Evolutionary conservation across 2,329 filamentous ascomycete species (phyloP).

Genomic region (Rachicladosporium sp.): DNA sequence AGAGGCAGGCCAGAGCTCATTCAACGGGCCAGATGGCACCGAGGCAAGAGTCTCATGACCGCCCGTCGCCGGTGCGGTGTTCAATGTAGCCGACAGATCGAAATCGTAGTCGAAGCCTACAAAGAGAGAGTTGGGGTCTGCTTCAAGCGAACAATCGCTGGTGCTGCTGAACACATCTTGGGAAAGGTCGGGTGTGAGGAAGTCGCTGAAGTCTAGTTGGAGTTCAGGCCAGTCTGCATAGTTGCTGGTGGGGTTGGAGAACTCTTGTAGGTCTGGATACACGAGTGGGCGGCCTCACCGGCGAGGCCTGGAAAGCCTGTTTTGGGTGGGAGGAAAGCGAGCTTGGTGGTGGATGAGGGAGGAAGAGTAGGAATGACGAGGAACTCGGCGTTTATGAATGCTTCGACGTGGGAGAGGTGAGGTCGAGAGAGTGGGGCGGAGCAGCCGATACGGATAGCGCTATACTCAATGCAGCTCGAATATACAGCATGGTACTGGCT

Average conservation of each 20-base stretch:
- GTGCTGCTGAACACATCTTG: slow-evolving; percentile 1
- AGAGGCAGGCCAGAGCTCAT: slow-evolving; percentile 1
- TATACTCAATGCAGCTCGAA: no score
- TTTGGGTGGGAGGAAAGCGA: slow-evolving; percentile 1
- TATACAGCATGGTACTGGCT: no score
- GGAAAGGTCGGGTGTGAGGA: slow-evolving; percentile 5
- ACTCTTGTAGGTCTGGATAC: slow-evolving; percentile 4
- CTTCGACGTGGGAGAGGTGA: not conserved
- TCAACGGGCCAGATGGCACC: slow-evolving; percentile 2
- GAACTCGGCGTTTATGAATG: slow-evolving; percentile 1
- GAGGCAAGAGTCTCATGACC: slow-evolving; percentile 1
- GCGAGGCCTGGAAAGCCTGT: slow-evolving; percentile 5
- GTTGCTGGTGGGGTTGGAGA: not conserved
- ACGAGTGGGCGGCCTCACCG: slow-evolving; percentile 4
- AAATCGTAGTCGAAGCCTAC: slow-evolving; percentile 3
- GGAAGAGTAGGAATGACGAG: slow-evolving; percentile 3
- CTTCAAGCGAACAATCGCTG: slow-evolving; percentile 1
- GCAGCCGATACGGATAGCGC: no score
- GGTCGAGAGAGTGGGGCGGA: no score
- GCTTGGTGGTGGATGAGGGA: slow-evolving; percentile 3
- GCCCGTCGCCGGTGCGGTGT: not conserved
- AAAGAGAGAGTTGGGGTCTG: not conserved
- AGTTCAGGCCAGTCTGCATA: slow-evolving; percentile 6
- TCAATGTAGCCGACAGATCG: slow-evolving; percentile 2
- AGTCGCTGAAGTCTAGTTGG: slow-evolving; percentile 5